phyloP scores from a whole-genome alignment of 208 protist species.

The Trypanosoma avium region DNA sequence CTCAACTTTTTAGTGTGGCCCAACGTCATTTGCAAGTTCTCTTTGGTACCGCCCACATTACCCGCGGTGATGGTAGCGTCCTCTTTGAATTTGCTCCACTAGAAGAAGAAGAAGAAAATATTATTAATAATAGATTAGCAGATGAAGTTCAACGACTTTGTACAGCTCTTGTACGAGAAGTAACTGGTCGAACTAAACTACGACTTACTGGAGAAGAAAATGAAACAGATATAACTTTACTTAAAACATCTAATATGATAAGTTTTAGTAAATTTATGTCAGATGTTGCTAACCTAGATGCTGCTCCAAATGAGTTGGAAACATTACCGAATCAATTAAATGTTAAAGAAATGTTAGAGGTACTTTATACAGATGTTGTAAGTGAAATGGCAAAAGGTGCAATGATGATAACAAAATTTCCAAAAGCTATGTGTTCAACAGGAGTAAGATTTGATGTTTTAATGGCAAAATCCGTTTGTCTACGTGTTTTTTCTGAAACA shows the following conservation, averaged over 20 bases:
- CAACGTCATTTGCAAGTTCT: conserved; percentile 82
- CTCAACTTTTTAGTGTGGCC: conserved; percentile 77
- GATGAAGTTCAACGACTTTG: conserved; percentile 79
- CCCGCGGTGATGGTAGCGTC: conserved; percentile 78
- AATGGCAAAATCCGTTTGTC: conserved; percentile 53
- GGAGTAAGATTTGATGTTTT: conserved; percentile 76
- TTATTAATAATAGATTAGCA: conserved; percentile 32
- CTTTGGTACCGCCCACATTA: conserved; percentile 58
- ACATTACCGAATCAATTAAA: conserved; percentile 38
- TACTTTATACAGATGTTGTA: conserved; percentile 83
- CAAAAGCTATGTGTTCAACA: conserved; percentile 62
- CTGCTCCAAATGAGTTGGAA: conserved; percentile 28
- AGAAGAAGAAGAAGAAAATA: conserved; percentile 18
- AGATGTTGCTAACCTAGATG: conserved; percentile 21
- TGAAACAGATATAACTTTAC: conserved; percentile 64
- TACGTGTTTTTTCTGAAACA: conserved; percentile 73
- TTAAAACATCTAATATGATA: conserved; percentile 37
- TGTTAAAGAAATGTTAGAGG: conserved; percentile 72
- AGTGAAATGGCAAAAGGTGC: conserved; percentile 46
- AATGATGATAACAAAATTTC: conserved; percentile 65
- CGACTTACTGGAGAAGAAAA: conserved; percentile 62
- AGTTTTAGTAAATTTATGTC: conserved; percentile 63
- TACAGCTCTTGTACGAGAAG: conserved; percentile 72
- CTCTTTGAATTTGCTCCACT: conserved; percentile 68
- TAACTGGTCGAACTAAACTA: conserved; percentile 59